Evolutionary conservation across 108 stramenopile genomes (phyloP), one percentile per base, ranked within the genome.

Genomic region (Skeletonema grethae): DNA sequence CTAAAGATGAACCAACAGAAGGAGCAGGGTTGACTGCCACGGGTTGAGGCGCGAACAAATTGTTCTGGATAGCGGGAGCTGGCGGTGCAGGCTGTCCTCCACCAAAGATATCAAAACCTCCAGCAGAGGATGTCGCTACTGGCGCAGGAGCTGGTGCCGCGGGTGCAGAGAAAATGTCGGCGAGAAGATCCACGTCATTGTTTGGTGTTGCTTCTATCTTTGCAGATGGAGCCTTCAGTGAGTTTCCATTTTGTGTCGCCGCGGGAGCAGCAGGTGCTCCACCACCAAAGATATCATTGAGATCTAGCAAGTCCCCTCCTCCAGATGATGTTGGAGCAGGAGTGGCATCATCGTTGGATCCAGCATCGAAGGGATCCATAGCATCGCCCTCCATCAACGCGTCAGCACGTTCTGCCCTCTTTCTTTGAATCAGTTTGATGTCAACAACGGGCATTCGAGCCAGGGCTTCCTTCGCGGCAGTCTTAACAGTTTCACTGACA

Each of bases 361-460:
- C 82, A n/a, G 64, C 74, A 48, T 80, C 63, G 10, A 75, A 77
- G 18, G 65, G 61, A 59, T 75, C 84, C 57, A 75, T 70, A 15
- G 38, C 56, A 30, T 75, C 82, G 28, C 50, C 80, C 28, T 61
- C 84, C 34, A 55, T 63, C 46, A 81, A 64, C 18, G 70, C 75
- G 15, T 45, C 78, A 24, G 79, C 53, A 35, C 74, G 70, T 56
- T 82, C 78, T 20, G 78, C 77, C 38, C 61, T 84, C 78, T 86
- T 86, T 79, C 85, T 92, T 74, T 86, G 84, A 68, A 97, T 67
- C 38, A 95, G 82, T 75, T 93, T 95, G 34, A 90, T 69, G 61
- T 97, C 96, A 4, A 97, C 92, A 0, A 94, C 90, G 0, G 98
- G 97, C 97, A 99, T 99, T 50, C 96, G 82, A 4, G 95, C 95